Base-by-base conservation (phyloP, 1,284 basidiomycete genomes). In the Puccinia novopanici region DNA sequence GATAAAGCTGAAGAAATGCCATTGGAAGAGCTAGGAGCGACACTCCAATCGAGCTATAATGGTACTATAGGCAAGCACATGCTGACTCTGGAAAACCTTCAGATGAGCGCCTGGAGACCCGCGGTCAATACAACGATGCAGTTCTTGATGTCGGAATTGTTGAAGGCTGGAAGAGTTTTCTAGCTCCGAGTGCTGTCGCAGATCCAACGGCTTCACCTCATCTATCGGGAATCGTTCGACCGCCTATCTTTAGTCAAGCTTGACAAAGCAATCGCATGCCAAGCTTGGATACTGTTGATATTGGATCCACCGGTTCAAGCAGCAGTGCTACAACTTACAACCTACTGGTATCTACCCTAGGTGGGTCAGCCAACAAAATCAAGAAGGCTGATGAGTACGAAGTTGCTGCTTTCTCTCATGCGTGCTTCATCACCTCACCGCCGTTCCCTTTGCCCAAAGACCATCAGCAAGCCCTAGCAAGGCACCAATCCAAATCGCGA, bases 351-450 rank as follows among this genome's bases (percentile, higher is more conserved):
- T 77, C 65, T n/a, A 24, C 70, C 10, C 24, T 52, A 9, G 65
- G 34, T 27, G n/a, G n/a, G n/a, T n/a, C n/a, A n/a, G n/a, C n/a
- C n/a, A 72, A 27, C 42, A 79, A 79, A 57, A 5, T 68, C 9
- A 54, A 59, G 42, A 80, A 63, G 19, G 77, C 54, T 48, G 75
- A 76, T n/a, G 81, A 80, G 75, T 15, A 70, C 27, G 8, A 45
- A 45, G 45, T 45, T 45, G 45, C 45, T 15, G 45, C 45, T 15
- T 45, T 45, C 45, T 45, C 45, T 45, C 54, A 65, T 85, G 88
- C 90, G 17, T 92, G 91, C 84, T 94, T 98, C 87, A 87, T 98
- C 81, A 92, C 24, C 88, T 99, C 78, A 93, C 92, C 1, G 91
- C 93, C 17, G 91, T 91, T 24, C 86, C 87, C 3, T 90, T 91